A percentile compares a stretch with the other conserved stretches of the same genome.
Conservation (phyloP, 805 yeast genomes). For the Maudiozyma pseudohumilis region DNA sequence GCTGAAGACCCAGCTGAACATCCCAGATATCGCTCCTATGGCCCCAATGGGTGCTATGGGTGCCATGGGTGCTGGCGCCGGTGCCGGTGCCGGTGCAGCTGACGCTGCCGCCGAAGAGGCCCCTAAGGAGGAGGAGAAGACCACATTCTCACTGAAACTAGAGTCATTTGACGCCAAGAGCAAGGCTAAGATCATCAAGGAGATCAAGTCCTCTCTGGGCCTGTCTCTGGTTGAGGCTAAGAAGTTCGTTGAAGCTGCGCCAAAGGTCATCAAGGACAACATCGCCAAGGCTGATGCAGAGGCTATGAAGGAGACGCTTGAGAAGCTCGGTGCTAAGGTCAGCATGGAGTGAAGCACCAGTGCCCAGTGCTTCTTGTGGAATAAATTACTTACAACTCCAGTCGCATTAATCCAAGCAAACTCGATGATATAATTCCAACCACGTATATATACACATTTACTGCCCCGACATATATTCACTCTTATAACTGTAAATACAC, state of each 20-base stretch:
- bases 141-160: slow-evolving; percentile 83
- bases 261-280: slow-evolving; percentile 89
- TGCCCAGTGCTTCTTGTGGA: no score
- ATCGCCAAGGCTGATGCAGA: slow-evolving; percentile 97
- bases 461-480: no score
- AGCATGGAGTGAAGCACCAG: slow-evolving; percentile 70
- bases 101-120: slow-evolving; percentile 65
- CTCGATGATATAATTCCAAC: no score
- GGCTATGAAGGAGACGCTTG: slow-evolving; percentile 85
- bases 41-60: slow-evolving; percentile 33
- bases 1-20: slow-evolving; percentile 72
- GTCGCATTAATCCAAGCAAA: no score
- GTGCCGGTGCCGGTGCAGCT: slow-evolving; percentile 48
- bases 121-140: slow-evolving; percentile 77
- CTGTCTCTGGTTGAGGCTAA: slow-evolving; percentile 92
- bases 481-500: no score
- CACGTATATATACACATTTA: no score
- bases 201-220: slow-evolving; percentile 85
- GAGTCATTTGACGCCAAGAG: slow-evolving; percentile 91
- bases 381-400: no score
- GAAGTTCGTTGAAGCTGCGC: slow-evolving; percentile 96
- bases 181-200: slow-evolving; percentile 96
- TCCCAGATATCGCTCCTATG: slow-evolving; percentile 68
- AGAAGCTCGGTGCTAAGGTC: slow-evolving; percentile 92
- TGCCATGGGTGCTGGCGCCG: slow-evolving; percentile 38